Conservation (phyloP, 164 flowering plant species). For the Vitis riparia region DNA sequence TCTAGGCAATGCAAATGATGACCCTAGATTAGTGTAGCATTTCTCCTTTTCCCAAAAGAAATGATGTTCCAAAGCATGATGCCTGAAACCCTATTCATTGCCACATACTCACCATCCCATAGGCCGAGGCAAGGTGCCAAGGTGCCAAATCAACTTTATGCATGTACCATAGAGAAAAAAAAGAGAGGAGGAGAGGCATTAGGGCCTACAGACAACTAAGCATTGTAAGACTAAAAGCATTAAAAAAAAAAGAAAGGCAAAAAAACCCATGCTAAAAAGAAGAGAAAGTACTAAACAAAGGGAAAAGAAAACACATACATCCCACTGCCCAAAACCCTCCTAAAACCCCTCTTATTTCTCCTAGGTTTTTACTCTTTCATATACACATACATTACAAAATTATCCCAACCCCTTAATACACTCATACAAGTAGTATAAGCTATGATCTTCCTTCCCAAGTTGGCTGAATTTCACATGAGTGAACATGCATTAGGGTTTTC, state of each 20-base stretch:
- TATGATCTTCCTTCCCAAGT: not conserved
- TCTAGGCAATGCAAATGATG: no score
- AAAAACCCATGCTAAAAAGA: not conserved
- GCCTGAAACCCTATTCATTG: not conserved
- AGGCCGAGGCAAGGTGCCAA: not conserved
- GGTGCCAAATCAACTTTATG: not conserved
- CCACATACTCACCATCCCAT: not conserved
- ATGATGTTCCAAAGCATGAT: not conserved
- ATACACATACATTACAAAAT: constrained; percentile 25
- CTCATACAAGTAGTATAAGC: constrained; percentile 23
- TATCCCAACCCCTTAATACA: constrained; percentile 3
- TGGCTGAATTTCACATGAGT: constrained; percentile 38
- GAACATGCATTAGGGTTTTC: constrained; percentile 69
- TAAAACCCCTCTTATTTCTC: not conserved
- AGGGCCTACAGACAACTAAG: not conserved
- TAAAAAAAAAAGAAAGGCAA: not conserved
- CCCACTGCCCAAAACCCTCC: not conserved
- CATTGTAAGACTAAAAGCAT: not conserved
- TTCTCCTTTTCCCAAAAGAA: no score
- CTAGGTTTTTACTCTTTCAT: not conserved
- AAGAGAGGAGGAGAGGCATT: not conserved
- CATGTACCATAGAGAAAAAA: not conserved
- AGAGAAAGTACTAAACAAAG: constrained; percentile 4
- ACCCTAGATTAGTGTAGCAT: no score
- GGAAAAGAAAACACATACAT: not conserved